Percentiles rank a stretch among this genome's conserved stretches.
Evolutionary conservation across 2,329 filamentous ascomycete genomes (phyloP).

Genomic region (Fusarium redolens): DNA sequence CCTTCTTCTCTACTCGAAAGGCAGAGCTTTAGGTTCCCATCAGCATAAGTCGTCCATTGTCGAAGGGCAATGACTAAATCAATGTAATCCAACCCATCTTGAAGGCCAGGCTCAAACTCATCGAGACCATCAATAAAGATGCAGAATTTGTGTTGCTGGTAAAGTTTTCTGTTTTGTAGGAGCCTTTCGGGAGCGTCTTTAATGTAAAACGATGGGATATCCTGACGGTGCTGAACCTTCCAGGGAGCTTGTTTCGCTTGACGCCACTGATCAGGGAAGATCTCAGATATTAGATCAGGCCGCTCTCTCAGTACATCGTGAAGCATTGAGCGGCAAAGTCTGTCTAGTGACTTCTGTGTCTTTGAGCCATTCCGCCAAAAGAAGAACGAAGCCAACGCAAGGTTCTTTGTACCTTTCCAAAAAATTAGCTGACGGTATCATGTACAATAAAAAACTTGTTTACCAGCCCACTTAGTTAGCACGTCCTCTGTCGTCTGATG

Average conservation of each 20-base stretch:
- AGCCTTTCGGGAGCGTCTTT: accelerated
- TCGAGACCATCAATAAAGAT: not conserved
- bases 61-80: not conserved
- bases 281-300: not conserved
- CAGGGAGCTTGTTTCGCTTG: accelerated
- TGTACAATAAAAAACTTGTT: not conserved
- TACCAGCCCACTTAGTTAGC: not conserved
- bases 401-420: not conserved
- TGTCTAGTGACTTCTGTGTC: not conserved
- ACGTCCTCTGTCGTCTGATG: not conserved
- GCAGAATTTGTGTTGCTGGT: accelerated
- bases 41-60: accelerated
- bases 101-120: not conserved
- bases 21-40: accelerated
- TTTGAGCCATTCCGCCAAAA: not conserved
- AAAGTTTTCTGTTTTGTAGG: accelerated
- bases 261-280: accelerated
- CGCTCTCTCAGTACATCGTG: accelerated
- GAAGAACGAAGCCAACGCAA: not conserved
- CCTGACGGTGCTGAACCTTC: accelerated
- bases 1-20: not conserved
- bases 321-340: accelerated
- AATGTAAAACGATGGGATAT: accelerated
- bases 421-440: not conserved
- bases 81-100: not conserved